A percentile compares a stretch with the other conserved stretches of the same genome.
Conservation (phyloP, 208 protist genomes). For the Trichomonas tenax region DNA sequence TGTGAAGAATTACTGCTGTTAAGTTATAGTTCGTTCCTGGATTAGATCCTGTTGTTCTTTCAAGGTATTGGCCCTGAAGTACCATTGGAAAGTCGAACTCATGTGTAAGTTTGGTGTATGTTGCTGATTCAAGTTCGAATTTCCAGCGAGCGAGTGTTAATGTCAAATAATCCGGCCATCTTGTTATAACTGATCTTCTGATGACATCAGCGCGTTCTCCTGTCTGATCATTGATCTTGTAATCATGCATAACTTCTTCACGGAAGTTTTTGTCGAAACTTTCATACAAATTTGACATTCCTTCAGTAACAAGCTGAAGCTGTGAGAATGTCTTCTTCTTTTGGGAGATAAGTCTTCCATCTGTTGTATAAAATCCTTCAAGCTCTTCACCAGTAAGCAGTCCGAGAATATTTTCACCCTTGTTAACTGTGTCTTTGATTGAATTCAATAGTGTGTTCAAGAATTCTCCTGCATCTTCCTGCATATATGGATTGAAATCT, state of each 20-base stretch:
- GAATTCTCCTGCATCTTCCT: background rate
- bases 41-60: background rate
- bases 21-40: background rate
- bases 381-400: background rate
- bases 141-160: background rate
- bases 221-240: background rate
- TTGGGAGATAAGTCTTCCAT: background rate
- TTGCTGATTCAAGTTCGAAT: background rate
- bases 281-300: background rate
- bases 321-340: background rate
- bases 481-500: background rate
- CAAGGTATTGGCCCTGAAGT: background rate
- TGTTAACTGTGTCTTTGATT: background rate
- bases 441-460: background rate
- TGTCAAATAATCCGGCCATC: background rate
- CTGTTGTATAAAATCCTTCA: background rate
- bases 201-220: background rate
- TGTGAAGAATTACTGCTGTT: background rate
- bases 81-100: background rate
- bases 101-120: background rate
- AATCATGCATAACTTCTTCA: background rate
- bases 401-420: background rate
- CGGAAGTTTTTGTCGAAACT: background rate
- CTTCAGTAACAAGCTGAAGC: background rate
- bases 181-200: background rate